phyloP scores from a whole-genome alignment of 2,329 filamentous ascomycete species.

The Penicillium sclerotiorum region DNA sequence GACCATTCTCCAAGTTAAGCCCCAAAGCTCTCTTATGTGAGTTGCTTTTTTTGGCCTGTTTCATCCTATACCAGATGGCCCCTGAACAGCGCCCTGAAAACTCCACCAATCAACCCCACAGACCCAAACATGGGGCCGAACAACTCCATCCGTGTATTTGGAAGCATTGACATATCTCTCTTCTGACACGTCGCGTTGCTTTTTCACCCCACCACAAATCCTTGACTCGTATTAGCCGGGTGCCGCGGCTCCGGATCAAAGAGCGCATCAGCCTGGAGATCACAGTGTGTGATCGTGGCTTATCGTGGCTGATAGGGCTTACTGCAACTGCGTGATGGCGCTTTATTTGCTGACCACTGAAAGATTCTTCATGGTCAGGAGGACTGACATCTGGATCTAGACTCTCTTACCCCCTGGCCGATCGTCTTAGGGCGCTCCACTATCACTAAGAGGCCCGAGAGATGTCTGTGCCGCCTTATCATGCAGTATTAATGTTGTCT shows the following conservation, averaged over 20 bases:
- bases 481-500: background rate
- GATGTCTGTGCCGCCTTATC: background rate
- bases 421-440: background rate
- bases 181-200: slow-evolving; percentile 24
- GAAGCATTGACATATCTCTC: slow-evolving; percentile 15
- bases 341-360: slow-evolving; percentile 21
- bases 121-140: background rate
- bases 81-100: background rate
- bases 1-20: no score
- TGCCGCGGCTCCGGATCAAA: slow-evolving; percentile 21
- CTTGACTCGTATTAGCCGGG: slow-evolving; percentile 8
- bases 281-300: slow-evolving; percentile 29
- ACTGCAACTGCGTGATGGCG: slow-evolving; percentile 13
- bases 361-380: slow-evolving; percentile 15
- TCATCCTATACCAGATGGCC: background rate
- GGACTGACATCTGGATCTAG: slow-evolving; percentile 14
- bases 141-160: background rate
- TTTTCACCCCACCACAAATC: slow-evolving; percentile 3
- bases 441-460: background rate
- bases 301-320: slow-evolving; percentile 8
- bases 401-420: slow-evolving; percentile 6
- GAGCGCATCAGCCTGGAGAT: no score
- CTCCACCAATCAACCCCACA: background rate
- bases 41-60: background rate
- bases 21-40: no score